A percentile compares a stretch with the other conserved stretches of the same genome.
These are phyloP conservation scores for Monilinia laxa DNA, from an alignment of 2,329 filamentous ascomycete species.

Conservation along the genomic window DNA sequence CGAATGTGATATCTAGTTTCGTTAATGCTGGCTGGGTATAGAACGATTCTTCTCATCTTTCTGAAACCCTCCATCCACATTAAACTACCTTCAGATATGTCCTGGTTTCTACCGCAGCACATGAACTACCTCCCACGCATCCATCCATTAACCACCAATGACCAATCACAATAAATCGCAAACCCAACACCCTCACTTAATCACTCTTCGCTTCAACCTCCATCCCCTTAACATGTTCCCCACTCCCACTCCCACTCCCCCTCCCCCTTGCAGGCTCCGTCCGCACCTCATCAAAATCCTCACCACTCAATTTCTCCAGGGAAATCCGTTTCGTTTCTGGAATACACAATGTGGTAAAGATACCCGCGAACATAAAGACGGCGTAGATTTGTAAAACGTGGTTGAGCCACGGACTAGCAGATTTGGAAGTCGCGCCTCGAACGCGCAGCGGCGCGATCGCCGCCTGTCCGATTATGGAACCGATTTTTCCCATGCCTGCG, in stretches of 20 bases:
- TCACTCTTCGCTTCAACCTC: slow-evolving; percentile 14
- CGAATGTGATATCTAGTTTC: background rate
- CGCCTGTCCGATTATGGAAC: slow-evolving; percentile 45
- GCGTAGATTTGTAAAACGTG: slow-evolving; percentile 77
- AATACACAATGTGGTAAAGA: slow-evolving; percentile 66
- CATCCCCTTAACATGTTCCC: background rate
- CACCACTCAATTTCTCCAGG: slow-evolving; percentile 68
- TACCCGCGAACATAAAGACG: slow-evolving; percentile 75
- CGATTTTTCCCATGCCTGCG: slow-evolving; percentile 42
- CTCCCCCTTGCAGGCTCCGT: too few species aligned
- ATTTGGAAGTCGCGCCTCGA: slow-evolving; percentile 39
- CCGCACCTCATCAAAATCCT: slow-evolving; percentile 40
- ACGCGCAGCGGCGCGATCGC: slow-evolving; percentile 56
- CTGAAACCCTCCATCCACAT: background rate
- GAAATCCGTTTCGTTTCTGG: slow-evolving; percentile 76
- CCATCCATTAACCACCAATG: background rate
- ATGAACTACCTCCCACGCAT: background rate
- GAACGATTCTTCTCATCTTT: background rate
- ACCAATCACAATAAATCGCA: background rate
- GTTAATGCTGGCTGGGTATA: background rate
- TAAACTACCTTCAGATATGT: background rate
- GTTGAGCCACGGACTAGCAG: slow-evolving; percentile 55
- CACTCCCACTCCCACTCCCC: background rate
- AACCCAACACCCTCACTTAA: background rate
- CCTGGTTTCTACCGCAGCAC: background rate